Evolutionary conservation across 164 flowering plant species (phyloP).

Genomic region (Magnolia changhungtana): DNA sequence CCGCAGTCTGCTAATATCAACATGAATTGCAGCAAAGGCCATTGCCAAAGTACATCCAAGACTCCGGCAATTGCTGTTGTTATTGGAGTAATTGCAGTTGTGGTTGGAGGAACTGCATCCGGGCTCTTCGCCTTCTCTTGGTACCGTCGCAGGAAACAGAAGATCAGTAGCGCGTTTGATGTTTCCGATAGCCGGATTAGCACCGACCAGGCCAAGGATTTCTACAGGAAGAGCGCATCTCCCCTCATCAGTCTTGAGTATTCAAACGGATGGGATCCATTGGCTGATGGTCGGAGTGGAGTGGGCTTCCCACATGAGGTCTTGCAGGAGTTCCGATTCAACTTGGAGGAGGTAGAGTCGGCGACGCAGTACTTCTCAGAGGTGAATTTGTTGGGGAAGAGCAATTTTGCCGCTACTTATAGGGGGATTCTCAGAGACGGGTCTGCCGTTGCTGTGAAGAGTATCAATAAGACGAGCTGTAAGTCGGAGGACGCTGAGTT

Average conservation of each 20-base stretch:
- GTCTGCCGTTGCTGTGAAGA: conserved; percentile 69
- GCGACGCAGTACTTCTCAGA: conserved; percentile 92
- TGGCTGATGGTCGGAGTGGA: conserved; percentile 46
- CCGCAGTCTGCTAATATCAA: conserved; percentile 66
- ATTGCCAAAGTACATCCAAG: conserved; percentile 36
- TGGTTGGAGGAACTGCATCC: conserved; percentile 20
- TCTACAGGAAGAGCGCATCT: conserved; percentile 58
- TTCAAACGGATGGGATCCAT: conserved; percentile 89
- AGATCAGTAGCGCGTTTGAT: conserved; percentile 65
- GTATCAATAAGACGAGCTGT: conserved; percentile 77
- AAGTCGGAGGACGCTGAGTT: conserved; percentile 82
- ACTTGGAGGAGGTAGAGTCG: conserved; percentile 81
- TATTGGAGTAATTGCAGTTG: conserved; percentile 39
- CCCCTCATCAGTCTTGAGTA: conserved; percentile 83
- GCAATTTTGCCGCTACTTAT: conserved; percentile 63
- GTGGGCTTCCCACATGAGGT: conserved; percentile 59
- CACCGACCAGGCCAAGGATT: conserved; percentile 63
- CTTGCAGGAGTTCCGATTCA: conserved; percentile 55
- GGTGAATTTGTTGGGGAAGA: conserved; percentile 71
- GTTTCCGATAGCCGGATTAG: conserved; percentile 56
- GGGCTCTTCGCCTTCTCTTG: conserved; percentile 51
- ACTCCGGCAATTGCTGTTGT: conserved; percentile 33
- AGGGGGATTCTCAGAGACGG: conserved; percentile 83
- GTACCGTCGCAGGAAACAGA: conserved; percentile 79
- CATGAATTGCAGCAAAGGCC: conserved; percentile 32